These are phyloP conservation scores for Perkinsus olseni DNA, from an alignment of 169 alveolate genomes.

Conservation along the genomic window DNA sequence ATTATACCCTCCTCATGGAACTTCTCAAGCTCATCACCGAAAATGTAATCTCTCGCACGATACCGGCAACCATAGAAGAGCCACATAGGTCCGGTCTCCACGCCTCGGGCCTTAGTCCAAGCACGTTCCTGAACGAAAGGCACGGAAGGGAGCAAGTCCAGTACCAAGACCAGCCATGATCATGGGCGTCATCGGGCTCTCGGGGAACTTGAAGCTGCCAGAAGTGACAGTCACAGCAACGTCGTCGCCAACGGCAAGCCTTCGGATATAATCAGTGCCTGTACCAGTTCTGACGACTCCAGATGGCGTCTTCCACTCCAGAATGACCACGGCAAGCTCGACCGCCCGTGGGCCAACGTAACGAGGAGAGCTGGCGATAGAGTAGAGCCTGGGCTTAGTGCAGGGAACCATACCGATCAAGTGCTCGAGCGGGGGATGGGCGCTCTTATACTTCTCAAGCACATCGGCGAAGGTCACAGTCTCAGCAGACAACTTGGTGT, in stretches of 20 bases:
- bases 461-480: slow-evolving; percentile 34
- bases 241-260: neutral
- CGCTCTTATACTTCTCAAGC: slow-evolving; percentile 19
- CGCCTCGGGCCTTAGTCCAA: slow-evolving; percentile 16
- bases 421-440: slow-evolving; percentile 29
- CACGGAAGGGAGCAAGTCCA: slow-evolving; percentile 55
- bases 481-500: slow-evolving; percentile 11
- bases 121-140: slow-evolving; percentile 47
- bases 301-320: slow-evolving; percentile 4
- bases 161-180: slow-evolving; percentile 57
- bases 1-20: slow-evolving; percentile 35
- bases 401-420: slow-evolving; percentile 28
- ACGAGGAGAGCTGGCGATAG: slow-evolving; percentile 31
- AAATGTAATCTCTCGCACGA: slow-evolving; percentile 42
- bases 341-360: neutral
- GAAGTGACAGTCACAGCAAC: neutral
- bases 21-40: slow-evolving; percentile 42
- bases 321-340: neutral
- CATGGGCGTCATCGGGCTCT: slow-evolving; percentile 35
- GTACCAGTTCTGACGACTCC: neutral
- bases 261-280: neutral
- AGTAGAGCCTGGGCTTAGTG: slow-evolving; percentile 31
- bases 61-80: slow-evolving; percentile 49
- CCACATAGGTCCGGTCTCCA: slow-evolving; percentile 40
- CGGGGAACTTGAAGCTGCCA: slow-evolving; percentile 45